Evolutionary conservation across 345 rosid genomes (phyloP), one percentile per base, ranked within the genome.

Genomic region (Syzygium oleosum): DNA sequence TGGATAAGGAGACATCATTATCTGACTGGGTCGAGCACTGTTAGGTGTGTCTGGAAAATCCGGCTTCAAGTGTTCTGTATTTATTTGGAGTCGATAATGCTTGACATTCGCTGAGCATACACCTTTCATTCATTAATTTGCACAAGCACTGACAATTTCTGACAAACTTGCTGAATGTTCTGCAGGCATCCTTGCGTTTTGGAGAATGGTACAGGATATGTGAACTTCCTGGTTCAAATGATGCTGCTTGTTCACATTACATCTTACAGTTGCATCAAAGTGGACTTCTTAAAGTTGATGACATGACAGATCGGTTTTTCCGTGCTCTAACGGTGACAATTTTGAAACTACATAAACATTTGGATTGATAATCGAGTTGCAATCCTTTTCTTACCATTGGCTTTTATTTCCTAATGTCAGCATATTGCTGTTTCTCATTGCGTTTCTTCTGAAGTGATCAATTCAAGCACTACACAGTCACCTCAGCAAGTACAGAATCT

Each of bases 201-300:
- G 91, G 88, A 5, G 97, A 94, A 15, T 98, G 99, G 99, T 96
- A 90, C 87, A 91, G 91, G 86, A 94, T 98, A 89, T 96, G 98
- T 55, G 99, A 97, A 84, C 94, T 86, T 84, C 93, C 98, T 52
- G 96, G 94, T 77, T 90, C 96, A 86, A 95, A 94, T 93, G 99
- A 98, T 88, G 89, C 90, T 68, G 92, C 95, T 63, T 94, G 90
- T 86, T 92, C 92, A 46, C 94, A 91, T 55, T 97, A 87, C 90
- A 92, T 97, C 85, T 56, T 95, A 87, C 95, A 96, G 87, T 93
- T 98, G 93, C 95, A 94, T 92, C 96, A 94, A 87, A 93, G 89
- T 89, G 99, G 98, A 89, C 90, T 98, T 83, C 94, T 98, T 85
- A 95, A 95, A 89, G 98, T 98, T 85, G 98, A 96, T 91, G 98